phyloP scores from a whole-genome alignment of 352 stramenopile genomes.

The Pythium aquatile region DNA sequence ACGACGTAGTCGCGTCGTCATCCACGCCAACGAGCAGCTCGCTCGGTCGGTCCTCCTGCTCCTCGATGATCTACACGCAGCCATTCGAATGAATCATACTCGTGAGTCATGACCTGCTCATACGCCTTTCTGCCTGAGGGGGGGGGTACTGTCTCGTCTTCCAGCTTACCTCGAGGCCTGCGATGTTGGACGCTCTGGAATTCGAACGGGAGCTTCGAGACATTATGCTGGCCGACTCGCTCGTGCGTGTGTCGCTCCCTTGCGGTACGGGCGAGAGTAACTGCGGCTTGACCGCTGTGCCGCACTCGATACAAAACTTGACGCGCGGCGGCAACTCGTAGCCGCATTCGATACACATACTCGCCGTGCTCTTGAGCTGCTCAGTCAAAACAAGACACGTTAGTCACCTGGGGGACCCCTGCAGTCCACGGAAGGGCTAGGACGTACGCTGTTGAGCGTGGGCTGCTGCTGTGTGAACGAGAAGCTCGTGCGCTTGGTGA shows the following conservation, averaged over 20 bases:
- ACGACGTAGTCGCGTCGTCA: constrained; percentile 40
- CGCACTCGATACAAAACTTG: constrained; percentile 88
- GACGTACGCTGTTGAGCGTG: constrained; percentile 20
- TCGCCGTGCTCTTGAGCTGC: constrained; percentile 43
- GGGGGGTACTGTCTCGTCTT: constrained; percentile 5
- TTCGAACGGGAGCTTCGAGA: constrained; percentile 39
- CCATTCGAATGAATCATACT: background rate
- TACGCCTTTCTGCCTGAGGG: background rate
- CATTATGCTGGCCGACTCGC: constrained; percentile 10
- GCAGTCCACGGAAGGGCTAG: background rate
- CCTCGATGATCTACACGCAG: constrained; percentile 57
- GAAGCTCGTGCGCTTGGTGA: constrained; percentile 67
- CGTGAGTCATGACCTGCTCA: background rate
- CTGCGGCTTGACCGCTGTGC: constrained; percentile 57
- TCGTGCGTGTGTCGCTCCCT: constrained; percentile 9
- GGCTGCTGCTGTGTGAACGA: constrained; percentile 41
- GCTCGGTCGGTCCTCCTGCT: constrained; percentile 58
- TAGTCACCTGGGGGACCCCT: background rate
- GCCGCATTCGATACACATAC: constrained; percentile 70
- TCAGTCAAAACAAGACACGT: constrained; percentile 5
- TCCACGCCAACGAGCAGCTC: constrained; percentile 59
- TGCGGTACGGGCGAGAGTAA: constrained; percentile 42
- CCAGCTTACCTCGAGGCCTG: constrained; percentile 43
- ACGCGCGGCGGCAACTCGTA: constrained; percentile 73
- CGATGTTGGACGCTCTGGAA: constrained; percentile 42